These are phyloP conservation scores for Ganoderma resinaceum DNA, from an alignment of 1,284 basidiomycete species.

Conservation along the genomic window DNA sequence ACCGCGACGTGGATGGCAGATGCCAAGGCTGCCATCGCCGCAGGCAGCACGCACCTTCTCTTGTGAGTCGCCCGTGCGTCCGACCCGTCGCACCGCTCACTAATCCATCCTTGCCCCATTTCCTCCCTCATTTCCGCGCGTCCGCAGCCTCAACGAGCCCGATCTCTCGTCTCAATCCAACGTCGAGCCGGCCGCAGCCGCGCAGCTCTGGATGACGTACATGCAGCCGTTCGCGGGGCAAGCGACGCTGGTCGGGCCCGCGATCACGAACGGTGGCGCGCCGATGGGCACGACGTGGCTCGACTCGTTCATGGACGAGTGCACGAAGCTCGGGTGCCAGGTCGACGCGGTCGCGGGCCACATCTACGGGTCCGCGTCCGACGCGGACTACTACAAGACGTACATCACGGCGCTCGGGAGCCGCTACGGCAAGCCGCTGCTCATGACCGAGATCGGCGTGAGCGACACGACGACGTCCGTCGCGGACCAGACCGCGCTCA, in stretches of 20 bases:
- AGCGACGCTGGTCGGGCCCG: constrained; percentile 43
- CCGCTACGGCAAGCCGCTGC: constrained; percentile 39
- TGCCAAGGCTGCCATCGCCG: constrained; percentile 40
- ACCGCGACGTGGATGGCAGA: constrained; percentile 34
- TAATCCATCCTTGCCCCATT: background rate
- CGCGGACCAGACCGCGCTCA: constrained; percentile 37
- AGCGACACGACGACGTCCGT: constrained; percentile 38
- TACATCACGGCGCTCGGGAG: constrained; percentile 40
- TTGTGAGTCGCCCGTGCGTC: constrained; percentile 30
- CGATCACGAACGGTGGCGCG: constrained; percentile 43
- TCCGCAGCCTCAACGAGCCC: constrained; percentile 43
- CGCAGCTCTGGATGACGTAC: constrained; percentile 39
- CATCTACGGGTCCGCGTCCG: constrained; percentile 44
- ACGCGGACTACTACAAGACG: constrained; percentile 41
- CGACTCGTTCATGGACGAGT: constrained; percentile 40
- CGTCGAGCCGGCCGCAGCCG: constrained; percentile 38
- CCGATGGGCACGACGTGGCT: constrained; percentile 44
- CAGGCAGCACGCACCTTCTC: constrained; percentile 39
- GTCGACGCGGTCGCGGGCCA: constrained; percentile 43
- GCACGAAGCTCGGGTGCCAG: constrained; percentile 38
- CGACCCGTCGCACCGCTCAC: background rate
- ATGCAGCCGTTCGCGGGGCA: constrained; percentile 43
- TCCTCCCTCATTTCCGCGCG: background rate
- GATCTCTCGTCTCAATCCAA: constrained; percentile 42
- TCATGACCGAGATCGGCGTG: constrained; percentile 44